Base-by-base conservation (phyloP, 306 rosid genomes). In the Gillenia trifoliata region DNA sequence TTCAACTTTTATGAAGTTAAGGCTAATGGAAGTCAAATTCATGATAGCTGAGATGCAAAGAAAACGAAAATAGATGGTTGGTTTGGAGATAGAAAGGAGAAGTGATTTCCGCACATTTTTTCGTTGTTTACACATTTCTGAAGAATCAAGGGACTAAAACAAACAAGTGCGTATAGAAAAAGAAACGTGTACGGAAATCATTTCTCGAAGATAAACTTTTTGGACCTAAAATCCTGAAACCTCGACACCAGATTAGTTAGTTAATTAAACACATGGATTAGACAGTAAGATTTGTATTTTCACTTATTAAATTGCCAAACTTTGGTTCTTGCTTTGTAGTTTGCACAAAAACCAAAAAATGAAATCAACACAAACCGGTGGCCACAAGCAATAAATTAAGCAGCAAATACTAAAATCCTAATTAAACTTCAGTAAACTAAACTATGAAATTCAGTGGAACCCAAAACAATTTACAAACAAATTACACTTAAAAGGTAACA, bases 91-190 rank as follows among this genome's bases (percentile, higher is more conserved):
- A 15, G 15, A 36, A 45, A 10, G 1, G 9, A 13, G 1, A 43
- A 43, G 2, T 43, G 19, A 43, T 43, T 13, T 43, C 2, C 6
- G 19, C 0, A 13, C 19, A 4, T 43, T 43, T 4, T 43, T 43
- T 4, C 19, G 2, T 43, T 13, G 15, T 3, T 8, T 0, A 43
- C 49, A 13, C 49, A 43, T 43, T 43, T 43, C 1, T 13, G 0
- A 43, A 43, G 50, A 43, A 43, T 43, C 13, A 43, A 13, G 0
- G 6, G 2, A 13, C 3, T 1, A 41, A 11, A 41, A 43, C 1
- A 4, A 43, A 4, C 7, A 15, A 0, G 1, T 3, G 5, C 3
- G 6, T 13, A 4, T 3, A 3, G 2, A 4, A 13, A 16, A 15
- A 45, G 0, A 45, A 16, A 45, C 6, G 7, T 45, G 2, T 45